Evolutionary conservation across 441 rosid genomes (phyloP), one percentile per base, ranked within the genome.

Genomic region (Heliophila coronopifolia): DNA sequence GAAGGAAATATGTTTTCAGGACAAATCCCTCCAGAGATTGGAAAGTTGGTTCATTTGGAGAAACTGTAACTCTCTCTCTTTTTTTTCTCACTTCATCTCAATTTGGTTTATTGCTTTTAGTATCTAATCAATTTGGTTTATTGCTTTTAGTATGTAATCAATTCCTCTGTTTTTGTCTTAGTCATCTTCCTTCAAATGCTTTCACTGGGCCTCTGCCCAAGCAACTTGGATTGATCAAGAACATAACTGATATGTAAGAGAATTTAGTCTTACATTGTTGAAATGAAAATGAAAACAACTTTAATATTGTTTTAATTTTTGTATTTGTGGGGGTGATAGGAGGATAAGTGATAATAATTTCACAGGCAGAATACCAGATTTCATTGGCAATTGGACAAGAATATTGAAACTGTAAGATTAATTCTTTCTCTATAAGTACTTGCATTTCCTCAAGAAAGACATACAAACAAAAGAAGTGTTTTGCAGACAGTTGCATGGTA

Each of bases 1-100:
- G 96, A 91, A 77, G 98, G 95, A 47, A 90, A 86, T 66, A 54
- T 0, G 5, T 86, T 84, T 67, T 68, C 80, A 1, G 96, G 96
- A 53, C 61, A 61, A 37, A 80, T 90, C 60, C 90, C 94, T 13
- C 80, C 77, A 38, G 83, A 78, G 45, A 84, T 86, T 44, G 77
- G 83, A 48, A 75, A 59, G 20, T 40, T 86, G 75, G 48, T 53
- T 62, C 69, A 68, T 50, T 69, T 90, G 60, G 71, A 82, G 70
- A 80, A 70, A 73, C 63, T 84, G 98, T 90, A 80, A 70, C 33
- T 41, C 50, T 43, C 14, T 16, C 37, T 41, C 50, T 39, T 11
- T 13, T 19, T 23, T 37, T 23, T 20, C 32, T 40, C 20, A 23
- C 22, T 57, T 68, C 54, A 11, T 50, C 44, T 42, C 25, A 9